phyloP scores from a whole-genome alignment of 306 rosid genomes.

The Rubus parviflorus region DNA sequence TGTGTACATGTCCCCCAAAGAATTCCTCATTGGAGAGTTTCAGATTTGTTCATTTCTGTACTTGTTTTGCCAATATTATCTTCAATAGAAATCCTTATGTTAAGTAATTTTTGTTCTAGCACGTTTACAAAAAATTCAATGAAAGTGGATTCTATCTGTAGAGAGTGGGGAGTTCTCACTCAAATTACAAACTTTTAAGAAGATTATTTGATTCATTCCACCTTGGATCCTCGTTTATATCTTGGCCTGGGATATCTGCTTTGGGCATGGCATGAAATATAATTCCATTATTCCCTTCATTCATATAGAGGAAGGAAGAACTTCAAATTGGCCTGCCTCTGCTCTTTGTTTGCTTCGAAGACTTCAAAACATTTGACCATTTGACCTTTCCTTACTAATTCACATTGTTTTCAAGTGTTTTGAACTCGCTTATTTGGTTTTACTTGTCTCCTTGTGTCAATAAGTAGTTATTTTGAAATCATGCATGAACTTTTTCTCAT shows the following conservation, averaged over 20 bases:
- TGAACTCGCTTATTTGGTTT: not conserved
- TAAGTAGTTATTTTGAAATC: not conserved
- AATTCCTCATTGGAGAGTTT: not conserved
- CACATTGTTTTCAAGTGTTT: not conserved
- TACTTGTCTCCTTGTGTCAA: not conserved
- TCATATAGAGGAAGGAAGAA: not conserved
- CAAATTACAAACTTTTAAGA: not conserved
- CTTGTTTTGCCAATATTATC: not conserved
- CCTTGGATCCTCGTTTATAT: not conserved
- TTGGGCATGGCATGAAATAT: not conserved
- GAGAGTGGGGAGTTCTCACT: not conserved
- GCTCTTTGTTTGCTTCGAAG: not conserved
- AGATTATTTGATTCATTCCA: not conserved
- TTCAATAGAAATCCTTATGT: not conserved
- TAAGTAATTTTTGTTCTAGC: not conserved
- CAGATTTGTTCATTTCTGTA: no score
- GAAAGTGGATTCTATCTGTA: not conserved
- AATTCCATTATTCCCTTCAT: not conserved
- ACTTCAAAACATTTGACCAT: not conserved
- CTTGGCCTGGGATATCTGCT: not conserved
- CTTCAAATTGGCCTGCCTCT: not conserved
- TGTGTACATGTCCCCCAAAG: no score
- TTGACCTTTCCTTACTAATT: not conserved
- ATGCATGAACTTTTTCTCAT: not conserved
- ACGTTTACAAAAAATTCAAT: not conserved